Base-by-base conservation (phyloP, 1,284 basidiomycete species). In the Cryptococcus floricola region DNA sequence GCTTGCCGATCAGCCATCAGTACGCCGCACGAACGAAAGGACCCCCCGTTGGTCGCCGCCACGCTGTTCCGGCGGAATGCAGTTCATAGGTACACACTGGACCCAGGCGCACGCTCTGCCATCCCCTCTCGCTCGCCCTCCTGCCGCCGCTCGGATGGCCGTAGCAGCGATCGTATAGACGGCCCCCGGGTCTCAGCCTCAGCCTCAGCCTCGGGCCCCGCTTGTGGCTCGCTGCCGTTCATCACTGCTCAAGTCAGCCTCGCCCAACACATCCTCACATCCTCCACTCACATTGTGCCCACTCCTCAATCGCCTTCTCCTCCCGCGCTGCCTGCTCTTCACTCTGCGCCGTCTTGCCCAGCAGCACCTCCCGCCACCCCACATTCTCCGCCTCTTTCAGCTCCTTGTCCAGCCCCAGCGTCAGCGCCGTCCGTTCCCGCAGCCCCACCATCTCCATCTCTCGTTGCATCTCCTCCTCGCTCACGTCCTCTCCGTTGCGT, bases 361-460 rank as follows among this genome's bases (percentile, higher is more conserved):
- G 65, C 9, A 77, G 43, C 5, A 75, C 69, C 56, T 76, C 70
- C 14, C 48, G 57, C 76, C 74, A 77, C 5, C 59, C 56, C 2
- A 76, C 70, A 57, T 71, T 54, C 23, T 61, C 53, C 16, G 54
- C 58, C 57, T 69, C 70, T 27, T 48, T 52, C 46, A 69, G 39
- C n/a, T 59, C 63, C 23, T 41, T 53, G n/a, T 58, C 61, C 1
- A 47, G 43, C 16, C 31, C 50, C 42, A 19, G 34, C 9, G 48
- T 57, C 41, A 61, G n/a, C 9, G 18, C 51, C 27, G 48, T 66
- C 39, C 73, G 52, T 46, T 72, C 68, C 43, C 74, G 62, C 55
- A 77, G 58, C 3, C 73, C 76, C 10, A 76, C 75, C 70, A 77
- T 74, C 64, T 75, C 72, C 53, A 78, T 62, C 57, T 72, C 72